Conservation (phyloP, 176 grass and related monocot species). For the Sorghum bicolor region Sorghum_bicolor_NCBIv3 NC_012879.2:58475001-58475500, state of each 20-base stretch:
- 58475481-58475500: constrained; percentile 87
- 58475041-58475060: constrained; percentile 93
- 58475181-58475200: constrained; percentile 94
- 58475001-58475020: constrained; percentile 71
- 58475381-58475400: constrained; percentile 87
- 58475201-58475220: constrained; percentile 80
- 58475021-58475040: constrained; percentile 86
- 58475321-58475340: constrained; percentile 58
- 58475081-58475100: constrained; percentile 87
- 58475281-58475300: constrained; percentile 85
- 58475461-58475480: constrained; percentile 90
- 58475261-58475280: constrained; percentile 72
- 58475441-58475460: constrained; percentile 90
- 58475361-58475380: constrained; percentile 85
- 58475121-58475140: constrained; percentile 76
- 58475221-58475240: constrained; percentile 78
- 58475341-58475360: constrained; percentile 79
- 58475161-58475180: constrained; percentile 76
- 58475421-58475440: constrained; percentile 88
- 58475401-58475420: constrained; percentile 86
- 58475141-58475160: constrained; percentile 88
- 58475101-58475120: constrained; percentile 88
- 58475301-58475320: constrained; percentile 96
- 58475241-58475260: constrained; percentile 96
- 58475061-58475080: constrained; percentile 83